A percentile compares a stretch with the other conserved stretches of the same genome.
Evolutionary conservation across 805 yeast species (phyloP).

Genomic region (Clavispora phyllophila): DNA sequence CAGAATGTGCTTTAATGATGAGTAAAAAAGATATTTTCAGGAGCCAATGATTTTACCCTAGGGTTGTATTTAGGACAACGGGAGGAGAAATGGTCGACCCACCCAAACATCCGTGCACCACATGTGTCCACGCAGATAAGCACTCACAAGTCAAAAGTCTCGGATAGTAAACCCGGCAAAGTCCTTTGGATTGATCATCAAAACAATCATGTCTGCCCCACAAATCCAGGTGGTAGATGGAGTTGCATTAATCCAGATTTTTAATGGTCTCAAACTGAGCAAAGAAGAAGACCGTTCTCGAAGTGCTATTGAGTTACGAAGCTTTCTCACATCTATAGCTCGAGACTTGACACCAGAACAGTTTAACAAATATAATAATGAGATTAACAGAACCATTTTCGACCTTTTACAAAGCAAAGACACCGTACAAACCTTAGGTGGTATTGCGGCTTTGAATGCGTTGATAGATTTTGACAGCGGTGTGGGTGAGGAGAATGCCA

Average conservation of each 20-base stretch:
- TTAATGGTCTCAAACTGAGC: constrained; percentile 42
- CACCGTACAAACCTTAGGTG: constrained; percentile 73
- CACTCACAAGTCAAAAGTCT: not conserved
- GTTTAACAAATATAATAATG: constrained; percentile 74
- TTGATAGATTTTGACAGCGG: constrained; percentile 81
- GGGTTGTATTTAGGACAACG: not conserved
- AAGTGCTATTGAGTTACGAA: constrained; percentile 69
- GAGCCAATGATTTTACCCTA: too few species aligned
- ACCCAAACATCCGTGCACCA: constrained; percentile 10
- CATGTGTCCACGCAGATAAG: not conserved
- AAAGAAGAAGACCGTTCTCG: constrained; percentile 40
- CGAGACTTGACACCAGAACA: constrained; percentile 81
- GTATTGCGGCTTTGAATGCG: constrained; percentile 84
- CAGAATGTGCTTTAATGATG: not conserved
- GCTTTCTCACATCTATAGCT: constrained; percentile 65
- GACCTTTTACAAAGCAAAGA: constrained; percentile 77
- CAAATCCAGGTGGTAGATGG: constrained; percentile 32
- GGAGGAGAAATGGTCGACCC: not conserved
- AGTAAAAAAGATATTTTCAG: too few species aligned
- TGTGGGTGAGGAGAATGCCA: constrained; percentile 70
- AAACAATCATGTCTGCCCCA: constrained; percentile 9
- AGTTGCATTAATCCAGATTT: constrained; percentile 49
- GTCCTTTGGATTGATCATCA: not conserved
- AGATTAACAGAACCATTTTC: constrained; percentile 80
- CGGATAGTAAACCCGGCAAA: not conserved